Conservation (phyloP, 2,329 filamentous ascomycete genomes). For the Sordariomycetes sp. region DNA sequence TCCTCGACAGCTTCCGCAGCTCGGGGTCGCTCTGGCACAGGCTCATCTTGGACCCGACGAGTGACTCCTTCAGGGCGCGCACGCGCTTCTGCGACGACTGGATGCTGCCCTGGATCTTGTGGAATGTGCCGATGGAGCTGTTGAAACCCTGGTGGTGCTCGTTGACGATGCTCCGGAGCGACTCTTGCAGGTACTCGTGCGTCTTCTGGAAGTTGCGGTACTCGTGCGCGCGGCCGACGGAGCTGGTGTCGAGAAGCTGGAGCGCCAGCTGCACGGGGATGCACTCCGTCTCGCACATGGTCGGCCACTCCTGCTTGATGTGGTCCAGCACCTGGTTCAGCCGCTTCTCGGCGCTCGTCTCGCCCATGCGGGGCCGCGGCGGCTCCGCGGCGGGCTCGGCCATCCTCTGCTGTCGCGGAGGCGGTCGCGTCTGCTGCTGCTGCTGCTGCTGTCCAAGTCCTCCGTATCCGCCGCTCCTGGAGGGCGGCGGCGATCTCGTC, state of each 20-base stretch:
- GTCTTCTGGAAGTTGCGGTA: conserved; percentile 75
- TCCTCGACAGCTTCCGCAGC: conserved; percentile 74
- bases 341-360: conserved; percentile 39
- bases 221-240: conserved; percentile 79
- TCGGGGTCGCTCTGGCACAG: conserved; percentile 81
- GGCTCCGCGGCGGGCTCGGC: conserved; percentile 33
- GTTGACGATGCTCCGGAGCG: conserved; percentile 89
- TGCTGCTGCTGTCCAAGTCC: not conserved
- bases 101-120: conserved; percentile 94
- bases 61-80: conserved; percentile 67
- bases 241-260: conserved; percentile 87
- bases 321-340: conserved; percentile 58
- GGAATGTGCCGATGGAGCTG: conserved; percentile 95
- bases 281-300: conserved; percentile 80
- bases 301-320: conserved; percentile 81
- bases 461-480: conserved; percentile 10
- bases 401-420: conserved; percentile 16
- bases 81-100: conserved; percentile 79
- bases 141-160: conserved; percentile 99
- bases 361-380: conserved; percentile 15
- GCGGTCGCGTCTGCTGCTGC: conserved; percentile 11
- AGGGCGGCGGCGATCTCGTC: conserved; percentile 14
- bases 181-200: conserved; percentile 79
- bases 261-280: conserved; percentile 90
- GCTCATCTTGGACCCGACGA: conserved; percentile 66